Percentiles rank a stretch among this genome's conserved stretches.
Evolutionary conservation across 768 basidiomycete genomes (phyloP).

Genomic region (Tricholoma hemisulphureum): DNA sequence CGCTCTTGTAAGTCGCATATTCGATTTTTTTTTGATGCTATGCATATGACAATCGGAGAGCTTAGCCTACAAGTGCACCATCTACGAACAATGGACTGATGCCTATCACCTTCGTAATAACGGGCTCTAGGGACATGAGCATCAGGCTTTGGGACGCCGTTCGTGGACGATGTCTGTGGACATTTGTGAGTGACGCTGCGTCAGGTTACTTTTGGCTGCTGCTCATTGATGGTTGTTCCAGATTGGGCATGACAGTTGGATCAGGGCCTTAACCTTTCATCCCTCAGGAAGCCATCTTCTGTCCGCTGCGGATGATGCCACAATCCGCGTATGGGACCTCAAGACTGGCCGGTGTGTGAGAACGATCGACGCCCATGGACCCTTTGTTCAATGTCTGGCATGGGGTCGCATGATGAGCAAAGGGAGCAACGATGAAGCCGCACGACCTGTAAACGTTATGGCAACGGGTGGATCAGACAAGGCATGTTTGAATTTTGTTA

Average conservation of each 20-base stretch:
- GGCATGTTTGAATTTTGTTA: background rate
- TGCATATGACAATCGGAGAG: background rate
- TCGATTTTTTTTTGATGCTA: background rate
- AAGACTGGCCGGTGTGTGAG: background rate
- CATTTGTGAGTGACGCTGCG: constrained; percentile 40
- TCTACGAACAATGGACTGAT: constrained; percentile 5
- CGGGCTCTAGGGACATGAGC: constrained; percentile 70
- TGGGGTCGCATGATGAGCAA: background rate
- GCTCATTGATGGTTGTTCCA: constrained; percentile 8
- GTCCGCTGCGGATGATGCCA: constrained; percentile 68
- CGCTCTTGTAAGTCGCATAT: constrained; percentile 25
- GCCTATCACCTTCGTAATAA: constrained; percentile 51
- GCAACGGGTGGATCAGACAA: background rate
- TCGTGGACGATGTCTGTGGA: constrained; percentile 62
- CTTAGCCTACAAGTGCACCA: constrained; percentile 4
- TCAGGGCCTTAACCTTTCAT: constrained; percentile 68
- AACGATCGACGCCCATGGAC: background rate
- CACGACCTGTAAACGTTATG: background rate
- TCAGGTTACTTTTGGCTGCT: background rate
- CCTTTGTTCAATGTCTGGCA: background rate
- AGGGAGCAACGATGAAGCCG: background rate
- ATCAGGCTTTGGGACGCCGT: constrained; percentile 73
- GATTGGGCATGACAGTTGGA: constrained; percentile 68
- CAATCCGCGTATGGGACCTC: background rate
- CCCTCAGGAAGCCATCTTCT: constrained; percentile 69